Percentiles rank a stretch among this genome's conserved stretches.
Conservation (phyloP, 306 rosid species). For the Prunus campanulata region DNA sequence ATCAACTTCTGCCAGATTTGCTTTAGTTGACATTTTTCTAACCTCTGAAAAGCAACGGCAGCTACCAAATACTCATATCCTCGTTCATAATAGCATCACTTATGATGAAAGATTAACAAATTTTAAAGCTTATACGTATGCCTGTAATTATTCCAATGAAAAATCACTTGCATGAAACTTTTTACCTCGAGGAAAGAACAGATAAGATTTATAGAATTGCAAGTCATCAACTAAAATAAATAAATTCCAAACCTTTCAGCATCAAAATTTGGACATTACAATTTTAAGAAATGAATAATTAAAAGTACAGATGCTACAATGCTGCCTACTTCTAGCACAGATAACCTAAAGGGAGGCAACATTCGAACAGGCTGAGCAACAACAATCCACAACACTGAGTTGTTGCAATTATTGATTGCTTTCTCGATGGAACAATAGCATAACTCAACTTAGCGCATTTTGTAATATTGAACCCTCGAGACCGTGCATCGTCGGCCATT, state of each 20-base stretch:
- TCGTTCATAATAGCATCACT: too few relatives aligned
- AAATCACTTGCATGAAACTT: not conserved
- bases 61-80: too few relatives aligned
- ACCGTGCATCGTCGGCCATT: conserved; percentile 56
- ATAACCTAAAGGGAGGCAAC: conserved; percentile 9
- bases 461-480: conserved; percentile 72
- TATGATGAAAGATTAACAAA: not conserved
- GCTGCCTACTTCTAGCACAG: not conserved
- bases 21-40: not conserved
- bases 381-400: not conserved
- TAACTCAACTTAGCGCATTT: conserved; percentile 61
- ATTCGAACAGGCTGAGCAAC: not conserved
- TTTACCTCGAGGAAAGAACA: not conserved
- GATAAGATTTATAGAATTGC: not conserved
- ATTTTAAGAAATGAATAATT: conserved; percentile 21
- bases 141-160: not conserved
- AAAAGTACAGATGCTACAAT: conserved; percentile 18
- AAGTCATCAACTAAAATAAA: not conserved
- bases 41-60: too few relatives aligned
- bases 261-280: conserved; percentile 25
- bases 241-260: conserved; percentile 34
- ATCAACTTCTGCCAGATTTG: not conserved
- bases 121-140: too few relatives aligned
- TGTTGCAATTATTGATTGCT: not conserved
- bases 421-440: not conserved